Percentiles rank a stretch among this genome's conserved stretches.
Conservation (phyloP, 345 rosid species). For the Pseudoturritis turrita region DNA sequence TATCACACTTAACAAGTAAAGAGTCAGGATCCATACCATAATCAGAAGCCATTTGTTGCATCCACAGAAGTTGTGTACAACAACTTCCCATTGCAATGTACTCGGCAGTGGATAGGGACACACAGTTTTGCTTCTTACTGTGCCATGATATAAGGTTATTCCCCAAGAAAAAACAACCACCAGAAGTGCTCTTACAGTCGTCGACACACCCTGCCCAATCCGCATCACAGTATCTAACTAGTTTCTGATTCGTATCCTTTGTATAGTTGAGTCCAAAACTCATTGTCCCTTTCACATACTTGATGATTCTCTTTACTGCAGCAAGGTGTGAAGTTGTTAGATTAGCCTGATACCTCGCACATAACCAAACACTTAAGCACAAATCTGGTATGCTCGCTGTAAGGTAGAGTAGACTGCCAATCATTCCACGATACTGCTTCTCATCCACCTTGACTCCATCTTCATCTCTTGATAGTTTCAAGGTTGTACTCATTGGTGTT, state of each 20-base stretch:
- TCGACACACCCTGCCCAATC: not conserved
- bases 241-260: not conserved
- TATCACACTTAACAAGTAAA: too few species aligned
- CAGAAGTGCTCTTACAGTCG: not conserved
- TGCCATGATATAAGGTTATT: not conserved
- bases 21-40: too few species aligned
- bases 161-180: not conserved
- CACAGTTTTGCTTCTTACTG: not conserved
- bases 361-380: not conserved
- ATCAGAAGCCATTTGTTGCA: too few species aligned
- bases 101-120: not conserved
- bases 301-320: not conserved
- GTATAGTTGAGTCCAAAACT: not conserved
- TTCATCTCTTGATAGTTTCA: not conserved
- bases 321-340: not conserved
- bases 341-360: not conserved
- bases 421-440: not conserved
- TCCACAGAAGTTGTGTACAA: not conserved
- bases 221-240: not conserved
- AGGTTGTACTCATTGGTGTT: not conserved
- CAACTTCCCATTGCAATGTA: not conserved
- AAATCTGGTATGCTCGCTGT: not conserved
- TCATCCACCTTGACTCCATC: not conserved
- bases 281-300: not conserved
- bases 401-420: not conserved